Evolutionary conservation across 495 filamentous ascomycete species (phyloP).

Genomic region (Astrothelium macrocarpum): DNA sequence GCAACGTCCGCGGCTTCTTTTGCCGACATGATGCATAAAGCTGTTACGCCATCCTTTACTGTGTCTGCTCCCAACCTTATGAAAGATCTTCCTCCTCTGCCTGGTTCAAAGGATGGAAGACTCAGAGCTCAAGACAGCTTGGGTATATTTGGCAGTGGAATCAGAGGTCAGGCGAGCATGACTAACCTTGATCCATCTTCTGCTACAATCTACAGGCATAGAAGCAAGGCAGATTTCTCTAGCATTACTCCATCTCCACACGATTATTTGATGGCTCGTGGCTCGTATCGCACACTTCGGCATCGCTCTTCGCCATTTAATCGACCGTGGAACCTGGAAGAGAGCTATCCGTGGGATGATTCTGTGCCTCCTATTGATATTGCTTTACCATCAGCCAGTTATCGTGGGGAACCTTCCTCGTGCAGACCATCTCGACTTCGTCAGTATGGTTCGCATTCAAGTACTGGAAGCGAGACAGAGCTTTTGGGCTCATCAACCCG

Average conservation of each 20-base stretch:
- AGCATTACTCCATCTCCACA: not conserved
- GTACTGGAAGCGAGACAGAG: slow-evolving; percentile 13
- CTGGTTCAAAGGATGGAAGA: slow-evolving; percentile 9
- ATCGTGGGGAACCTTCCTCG: slow-evolving; percentile 11
- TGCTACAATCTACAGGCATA: not conserved
- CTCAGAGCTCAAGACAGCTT: not conserved
- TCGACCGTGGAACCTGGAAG: slow-evolving; percentile 32
- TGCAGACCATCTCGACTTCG: slow-evolving; percentile 1
- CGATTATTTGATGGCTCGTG: not conserved
- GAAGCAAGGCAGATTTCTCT: not conserved
- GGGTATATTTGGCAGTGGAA: not conserved
- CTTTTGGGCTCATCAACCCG: slow-evolving; percentile 19
- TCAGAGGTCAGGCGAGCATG: not conserved
- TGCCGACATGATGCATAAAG: not conserved
- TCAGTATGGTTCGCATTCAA: slow-evolving; percentile 4
- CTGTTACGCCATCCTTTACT: not conserved
- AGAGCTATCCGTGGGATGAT: slow-evolving; percentile 33
- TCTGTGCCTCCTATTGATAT: slow-evolving; percentile 24
- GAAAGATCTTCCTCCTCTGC: slow-evolving; percentile 22
- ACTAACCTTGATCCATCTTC: not conserved
- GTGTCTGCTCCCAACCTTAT: not conserved
- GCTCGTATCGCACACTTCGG: not conserved
- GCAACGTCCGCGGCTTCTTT: not conserved
- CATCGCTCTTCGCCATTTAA: slow-evolving; percentile 14
- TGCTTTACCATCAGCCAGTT: slow-evolving; percentile 22